Evolutionary conservation across 202 grass and related monocot genomes (phyloP).

Genomic region (Alloteropsis angusta): DNA sequence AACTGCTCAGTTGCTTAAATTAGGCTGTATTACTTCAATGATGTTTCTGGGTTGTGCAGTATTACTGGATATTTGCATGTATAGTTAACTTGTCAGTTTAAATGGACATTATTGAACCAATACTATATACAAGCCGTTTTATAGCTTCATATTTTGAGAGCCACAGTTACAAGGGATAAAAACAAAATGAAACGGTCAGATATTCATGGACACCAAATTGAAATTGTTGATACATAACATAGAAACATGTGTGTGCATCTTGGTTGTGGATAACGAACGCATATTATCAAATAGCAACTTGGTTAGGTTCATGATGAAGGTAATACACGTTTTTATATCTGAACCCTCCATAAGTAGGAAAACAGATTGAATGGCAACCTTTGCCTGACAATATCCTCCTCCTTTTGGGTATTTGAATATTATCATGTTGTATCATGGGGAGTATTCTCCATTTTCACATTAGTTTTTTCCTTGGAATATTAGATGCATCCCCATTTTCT

Average conservation of each 20-base stretch:
- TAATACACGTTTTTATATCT: neutral
- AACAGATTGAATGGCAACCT: neutral
- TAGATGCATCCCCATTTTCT: conserved; percentile 1
- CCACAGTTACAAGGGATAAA: neutral
- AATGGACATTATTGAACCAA: neutral
- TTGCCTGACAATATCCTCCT: neutral
- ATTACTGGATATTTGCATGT: neutral
- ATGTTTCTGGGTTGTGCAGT: neutral
- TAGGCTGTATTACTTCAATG: neutral
- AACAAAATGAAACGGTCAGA: neutral
- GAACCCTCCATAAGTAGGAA: neutral
- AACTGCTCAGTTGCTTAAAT: neutral
- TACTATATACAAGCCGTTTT: neutral
- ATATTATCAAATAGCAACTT: neutral
- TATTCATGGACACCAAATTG: neutral
- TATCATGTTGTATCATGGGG: neutral
- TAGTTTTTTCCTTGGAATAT: neutral
- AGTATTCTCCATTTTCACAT: neutral
- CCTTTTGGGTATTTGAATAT: neutral
- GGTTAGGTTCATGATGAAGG: neutral
- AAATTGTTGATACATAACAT: neutral
- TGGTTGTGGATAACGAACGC: neutral
- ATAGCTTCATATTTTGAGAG: neutral
- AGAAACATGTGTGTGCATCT: neutral
- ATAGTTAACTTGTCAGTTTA: neutral